A percentile compares a stretch with the other conserved stretches of the same genome.
phyloP scores from a whole-genome alignment of 805 yeast genomes.

The Lipomyces chichibuensis region DNA sequence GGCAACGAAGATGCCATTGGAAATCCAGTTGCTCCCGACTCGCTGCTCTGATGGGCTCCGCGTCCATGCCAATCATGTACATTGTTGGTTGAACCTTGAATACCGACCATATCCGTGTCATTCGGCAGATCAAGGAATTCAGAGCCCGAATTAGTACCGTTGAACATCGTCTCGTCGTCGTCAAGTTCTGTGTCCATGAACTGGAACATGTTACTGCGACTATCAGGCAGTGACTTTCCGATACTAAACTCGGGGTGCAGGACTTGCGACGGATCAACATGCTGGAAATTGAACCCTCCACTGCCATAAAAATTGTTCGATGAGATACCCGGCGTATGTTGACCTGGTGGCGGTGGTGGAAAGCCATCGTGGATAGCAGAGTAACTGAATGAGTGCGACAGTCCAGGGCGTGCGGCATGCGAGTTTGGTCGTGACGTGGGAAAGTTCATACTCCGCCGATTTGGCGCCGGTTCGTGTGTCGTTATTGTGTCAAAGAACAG shows the following conservation, averaged over 20 bases:
- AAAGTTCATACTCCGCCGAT: conserved; percentile 25
- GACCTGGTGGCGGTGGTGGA: conserved; percentile 31
- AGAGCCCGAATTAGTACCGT: background rate
- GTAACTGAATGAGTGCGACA: conserved; percentile 28
- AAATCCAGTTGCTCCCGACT: background rate
- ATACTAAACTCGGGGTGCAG: conserved; percentile 18
- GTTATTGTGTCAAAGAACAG: conserved; percentile 37
- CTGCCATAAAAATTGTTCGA: conserved; percentile 17
- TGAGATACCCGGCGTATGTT: conserved; percentile 27
- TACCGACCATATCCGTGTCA: conserved; percentile 15
- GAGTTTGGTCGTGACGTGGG: conserved; percentile 7
- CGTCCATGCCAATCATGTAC: conserved; percentile 17
- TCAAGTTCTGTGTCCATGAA: conserved; percentile 15
- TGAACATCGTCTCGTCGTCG: conserved; percentile 20
- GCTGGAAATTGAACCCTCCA: conserved; percentile 21
- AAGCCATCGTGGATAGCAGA: conserved; percentile 27
- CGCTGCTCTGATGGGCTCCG: background rate
- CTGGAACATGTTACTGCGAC: conserved; percentile 14
- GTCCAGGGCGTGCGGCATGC: conserved; percentile 24
- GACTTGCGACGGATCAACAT: conserved; percentile 33
- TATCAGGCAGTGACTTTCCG: conserved; percentile 12
- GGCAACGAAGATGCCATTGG: conserved; percentile 18
- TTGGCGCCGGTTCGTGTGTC: conserved; percentile 32
- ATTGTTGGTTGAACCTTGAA: conserved; percentile 8
- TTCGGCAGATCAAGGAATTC: conserved; percentile 28